Conservation (phyloP, 176 grass and related monocot species). For the Neostapfia colusana region DNA sequence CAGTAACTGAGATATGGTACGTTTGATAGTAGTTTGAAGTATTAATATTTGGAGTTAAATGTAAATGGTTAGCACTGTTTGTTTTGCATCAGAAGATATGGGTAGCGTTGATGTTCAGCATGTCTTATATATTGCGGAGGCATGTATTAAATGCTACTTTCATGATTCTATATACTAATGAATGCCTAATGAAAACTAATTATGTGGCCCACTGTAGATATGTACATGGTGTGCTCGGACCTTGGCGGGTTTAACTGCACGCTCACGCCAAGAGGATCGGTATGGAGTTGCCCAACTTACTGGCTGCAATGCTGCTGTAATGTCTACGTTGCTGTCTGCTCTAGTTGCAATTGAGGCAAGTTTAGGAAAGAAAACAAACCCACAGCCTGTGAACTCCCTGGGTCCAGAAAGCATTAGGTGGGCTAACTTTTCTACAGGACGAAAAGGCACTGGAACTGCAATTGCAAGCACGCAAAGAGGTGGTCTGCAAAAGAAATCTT, state of each 20-base stretch:
- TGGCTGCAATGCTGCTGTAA: conserved; percentile 70
- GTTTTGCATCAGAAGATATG: neutral
- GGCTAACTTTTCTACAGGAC: conserved; percentile 56
- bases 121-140: neutral
- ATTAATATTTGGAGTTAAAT: neutral
- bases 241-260: conserved; percentile 70
- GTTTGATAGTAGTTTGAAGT: neutral
- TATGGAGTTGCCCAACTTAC: conserved; percentile 93
- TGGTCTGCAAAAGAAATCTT: conserved; percentile 63
- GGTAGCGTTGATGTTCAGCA: neutral
- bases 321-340: conserved; percentile 77
- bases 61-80: neutral
- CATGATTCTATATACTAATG: conserved; percentile 10
- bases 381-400: conserved; percentile 43
- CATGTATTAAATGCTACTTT: neutral
- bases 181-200: conserved; percentile 6
- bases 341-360: conserved; percentile 77
- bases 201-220: conserved; percentile 48
- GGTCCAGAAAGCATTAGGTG: conserved; percentile 64
- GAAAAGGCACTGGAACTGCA: conserved; percentile 45
- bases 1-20: neutral
- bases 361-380: conserved; percentile 84
- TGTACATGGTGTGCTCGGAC: conserved; percentile 75
- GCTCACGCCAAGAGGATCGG: conserved; percentile 66
- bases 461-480: conserved; percentile 54